Base-by-base conservation (phyloP, 306 rosid genomes). In the Corylus americana region DNA sequence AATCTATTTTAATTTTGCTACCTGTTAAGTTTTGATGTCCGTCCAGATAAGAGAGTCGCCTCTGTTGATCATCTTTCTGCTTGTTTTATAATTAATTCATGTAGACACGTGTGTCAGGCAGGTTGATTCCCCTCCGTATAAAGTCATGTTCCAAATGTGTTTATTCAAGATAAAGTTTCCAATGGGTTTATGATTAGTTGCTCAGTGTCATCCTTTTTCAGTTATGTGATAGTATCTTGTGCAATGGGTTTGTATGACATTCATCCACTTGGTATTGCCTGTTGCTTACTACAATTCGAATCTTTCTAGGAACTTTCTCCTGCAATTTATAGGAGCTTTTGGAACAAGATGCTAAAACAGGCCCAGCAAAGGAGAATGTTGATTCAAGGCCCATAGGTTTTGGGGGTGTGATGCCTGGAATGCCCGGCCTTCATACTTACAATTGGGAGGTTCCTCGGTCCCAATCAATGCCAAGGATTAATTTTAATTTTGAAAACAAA, bases 351-450 rank as follows among this genome's bases (percentile, higher is more conserved):
- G 64, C 11, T 11, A 82, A 75, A 51, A 18, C 44, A 49, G 76
- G 86, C 73, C 88, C 86, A 3, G 82, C 84, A 44, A 86, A 85
- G 74, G 88, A 82, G 83, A 85, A 85, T 73, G 86, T 85, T 25
- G 88, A 85, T 79, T 84, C 88, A 64, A 85, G 35, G 35, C 35
- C 35, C 3, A 31, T 31, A 31, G 35, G 35, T 31, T 1, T 31
- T 31, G 35, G 31, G 31, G 2, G 2, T 29, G 0, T 1, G 31
- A 29, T 29, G 0, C 31, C 25, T 22, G 25, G 25, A 22, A 22
- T 22, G 25, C 25, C 25, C 25, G 25, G 25, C 25, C 25, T 22
- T 22, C 25, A 22, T 22, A 22, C 25, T 22, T 22, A 22, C 25
- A 22, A 22, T 22, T 22, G 25, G 25, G 25, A 22, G 0, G 25